phyloP scores from a whole-genome alignment of 345 rosid genomes.

The Camelina sativa region DNA sequence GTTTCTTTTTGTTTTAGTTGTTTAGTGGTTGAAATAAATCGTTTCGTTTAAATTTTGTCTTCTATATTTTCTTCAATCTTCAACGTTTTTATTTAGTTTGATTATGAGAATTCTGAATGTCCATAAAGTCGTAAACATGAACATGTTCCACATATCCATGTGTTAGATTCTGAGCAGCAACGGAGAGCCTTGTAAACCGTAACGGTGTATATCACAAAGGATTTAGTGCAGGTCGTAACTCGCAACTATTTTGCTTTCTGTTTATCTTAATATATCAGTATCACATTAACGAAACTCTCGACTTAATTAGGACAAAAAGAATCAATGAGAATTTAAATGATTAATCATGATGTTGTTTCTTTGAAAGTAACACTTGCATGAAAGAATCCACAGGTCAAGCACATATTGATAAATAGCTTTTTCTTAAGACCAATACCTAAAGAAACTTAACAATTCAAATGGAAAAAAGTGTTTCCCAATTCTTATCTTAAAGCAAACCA shows the following conservation, averaged over 20 bases:
- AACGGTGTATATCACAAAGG: background rate
- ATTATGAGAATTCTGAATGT: background rate
- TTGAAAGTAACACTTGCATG: background rate
- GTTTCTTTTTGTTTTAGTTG: background rate
- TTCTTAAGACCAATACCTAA: constrained; percentile 15
- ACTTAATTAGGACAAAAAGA: background rate
- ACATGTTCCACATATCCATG: background rate
- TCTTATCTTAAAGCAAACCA: constrained; percentile 30
- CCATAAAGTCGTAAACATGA: background rate
- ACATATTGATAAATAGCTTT: background rate
- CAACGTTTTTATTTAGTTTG: background rate
- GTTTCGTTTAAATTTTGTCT: background rate
- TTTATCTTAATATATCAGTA: too few species aligned
- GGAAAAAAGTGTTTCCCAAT: constrained; percentile 12
- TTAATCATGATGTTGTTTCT: background rate
- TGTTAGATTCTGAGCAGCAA: too few species aligned
- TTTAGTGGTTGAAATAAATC: background rate
- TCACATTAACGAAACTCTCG: too few species aligned
- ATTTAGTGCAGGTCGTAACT: too few species aligned
- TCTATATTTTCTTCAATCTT: background rate
- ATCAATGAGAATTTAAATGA: background rate
- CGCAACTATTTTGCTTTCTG: too few species aligned
- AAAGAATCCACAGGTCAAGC: constrained; percentile 15
- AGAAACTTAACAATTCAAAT: constrained; percentile 30
- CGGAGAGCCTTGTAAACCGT: background rate